These are phyloP conservation scores for Eudorina sp. DNA, from an alignment of 139 green algal genomes.

Conservation along the genomic window DNA sequence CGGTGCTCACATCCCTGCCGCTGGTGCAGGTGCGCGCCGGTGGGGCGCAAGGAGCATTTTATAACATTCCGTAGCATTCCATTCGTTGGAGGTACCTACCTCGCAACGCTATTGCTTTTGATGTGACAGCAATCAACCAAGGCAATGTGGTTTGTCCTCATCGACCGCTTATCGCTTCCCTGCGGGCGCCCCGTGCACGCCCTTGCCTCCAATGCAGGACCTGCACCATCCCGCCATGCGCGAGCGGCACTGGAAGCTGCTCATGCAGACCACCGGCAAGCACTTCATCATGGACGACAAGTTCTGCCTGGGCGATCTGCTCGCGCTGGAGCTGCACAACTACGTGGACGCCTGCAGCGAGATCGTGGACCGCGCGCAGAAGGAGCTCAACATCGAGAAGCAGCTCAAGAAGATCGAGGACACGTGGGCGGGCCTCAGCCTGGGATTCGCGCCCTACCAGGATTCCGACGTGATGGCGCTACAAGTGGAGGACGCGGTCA, in stretches of 20 bases:
- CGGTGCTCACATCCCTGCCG: conserved; percentile 84
- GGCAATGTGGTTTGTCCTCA: too few species aligned
- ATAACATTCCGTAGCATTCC: too few species aligned
- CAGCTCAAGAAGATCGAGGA: conserved; percentile 81
- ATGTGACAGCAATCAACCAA: too few species aligned
- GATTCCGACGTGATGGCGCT: conserved; percentile 77
- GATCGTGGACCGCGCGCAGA: conserved; percentile 91
- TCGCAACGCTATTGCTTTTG: too few species aligned
- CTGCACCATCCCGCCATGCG: conserved; percentile 83
- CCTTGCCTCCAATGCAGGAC: too few species aligned
- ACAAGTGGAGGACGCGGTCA: conserved; percentile 79
- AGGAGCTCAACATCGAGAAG: conserved; percentile 91
- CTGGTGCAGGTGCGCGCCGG: too few species aligned
- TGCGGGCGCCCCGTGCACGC: too few species aligned
- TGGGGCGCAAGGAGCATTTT: too few species aligned
- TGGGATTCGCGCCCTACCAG: conserved; percentile 81
- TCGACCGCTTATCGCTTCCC: too few species aligned
- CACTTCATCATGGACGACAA: conserved; percentile 65
- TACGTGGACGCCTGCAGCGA: conserved; percentile 93
- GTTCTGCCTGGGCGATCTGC: conserved; percentile 89
- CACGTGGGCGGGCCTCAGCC: conserved; percentile 82
- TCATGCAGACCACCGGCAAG: conserved; percentile 87
- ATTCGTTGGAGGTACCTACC: too few species aligned
- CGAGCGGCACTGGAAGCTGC: conserved; percentile 84
- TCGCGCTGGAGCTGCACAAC: conserved; percentile 91